These are phyloP conservation scores for Cephaloascus albidus DNA, from an alignment of 805 yeast genomes.

Conservation along the genomic window DNA sequence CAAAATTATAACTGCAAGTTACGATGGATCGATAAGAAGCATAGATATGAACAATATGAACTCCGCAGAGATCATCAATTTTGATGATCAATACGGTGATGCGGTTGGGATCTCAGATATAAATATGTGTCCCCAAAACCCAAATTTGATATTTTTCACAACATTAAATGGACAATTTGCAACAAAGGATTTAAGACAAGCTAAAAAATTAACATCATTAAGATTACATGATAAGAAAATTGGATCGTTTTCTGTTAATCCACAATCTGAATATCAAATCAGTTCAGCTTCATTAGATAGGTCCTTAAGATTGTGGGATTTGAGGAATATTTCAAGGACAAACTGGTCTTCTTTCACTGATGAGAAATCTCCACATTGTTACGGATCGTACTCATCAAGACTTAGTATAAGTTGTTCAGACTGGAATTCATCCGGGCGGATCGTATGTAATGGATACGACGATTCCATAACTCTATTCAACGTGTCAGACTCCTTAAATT, in stretches of 20 bases:
- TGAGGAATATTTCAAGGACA: conserved; percentile 42
- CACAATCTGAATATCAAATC: conserved; percentile 50
- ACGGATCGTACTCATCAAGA: conserved; percentile 62
- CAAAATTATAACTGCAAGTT: conserved; percentile 61
- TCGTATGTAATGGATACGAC: conserved; percentile 92
- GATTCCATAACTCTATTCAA: conserved; percentile 72
- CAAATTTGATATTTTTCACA: conserved; percentile 56
- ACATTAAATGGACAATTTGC: conserved; percentile 78
- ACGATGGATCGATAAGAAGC: conserved; percentile 79
- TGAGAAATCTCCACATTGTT: conserved; percentile 32
- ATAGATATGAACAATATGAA: conserved; percentile 57
- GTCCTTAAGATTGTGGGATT: conserved; percentile 79
- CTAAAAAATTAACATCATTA: conserved; percentile 21
- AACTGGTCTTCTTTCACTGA: conserved; percentile 53
- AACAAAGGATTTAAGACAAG: conserved; percentile 55
- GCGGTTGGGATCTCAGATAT: conserved; percentile 68
- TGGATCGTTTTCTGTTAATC: conserved; percentile 81
- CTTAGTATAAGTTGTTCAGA: conserved; percentile 80
- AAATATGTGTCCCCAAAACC: conserved; percentile 37
- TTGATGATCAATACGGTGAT: conserved; percentile 30
- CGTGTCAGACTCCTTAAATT: conserved; percentile 24
- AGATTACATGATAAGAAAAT: conserved; percentile 84
- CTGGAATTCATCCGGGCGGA: conserved; percentile 58
- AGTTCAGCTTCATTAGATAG: conserved; percentile 90
- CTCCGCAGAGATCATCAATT: conserved; percentile 53